Base-by-base conservation (phyloP, 805 yeast genomes). In the Nakazawaea siamensis region DNA sequence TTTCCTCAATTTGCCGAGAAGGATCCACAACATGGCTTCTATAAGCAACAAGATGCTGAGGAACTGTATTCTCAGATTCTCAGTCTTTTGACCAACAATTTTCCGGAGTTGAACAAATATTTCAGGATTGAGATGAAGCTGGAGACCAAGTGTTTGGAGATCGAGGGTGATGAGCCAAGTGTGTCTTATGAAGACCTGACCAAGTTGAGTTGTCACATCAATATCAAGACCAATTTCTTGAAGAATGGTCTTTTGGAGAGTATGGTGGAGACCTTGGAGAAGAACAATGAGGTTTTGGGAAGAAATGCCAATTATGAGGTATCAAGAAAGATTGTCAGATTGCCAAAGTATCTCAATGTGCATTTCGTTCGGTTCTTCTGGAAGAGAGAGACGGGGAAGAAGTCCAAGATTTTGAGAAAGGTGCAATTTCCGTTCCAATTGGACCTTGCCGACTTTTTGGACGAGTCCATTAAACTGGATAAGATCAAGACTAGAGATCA, bases 21-120 rank as follows among this genome's bases (percentile, higher is more conserved):
- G 41, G 80, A 75, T 41, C 60, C 63, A 19, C 57, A 51, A 31
- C 63, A 65, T 33, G 97, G 97, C 1, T 60, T 69, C 38, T 82
- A 71, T 52, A 87, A 85, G 57, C 98, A 92, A 61, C 99, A 92
- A 60, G 99, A 92, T 63, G 98, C 98, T 0, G 99, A 92, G 61
- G 99, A 92, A 55, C 82, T 90, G 13, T 87, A 76, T 60, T 80
- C 96, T 6, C 90, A 82, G 54, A 68, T 92, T 33, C 58, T 88
- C 43, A 60, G 64, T 24, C 58, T 68, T 21, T 55, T 85, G 40
- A 55, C 68, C 24, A 49, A 57, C 16, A 68, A 65, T 10, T 66
- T 70, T 38, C 70, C 72, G 18, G 68, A 73, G 15, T 55, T 76
- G 25, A 73, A 74, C 34, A 69, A 69, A 39, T 66, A 67, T 42